Conservation (phyloP, 2,329 filamentous ascomycete genomes). For the Aspergillus sp. region DNA sequence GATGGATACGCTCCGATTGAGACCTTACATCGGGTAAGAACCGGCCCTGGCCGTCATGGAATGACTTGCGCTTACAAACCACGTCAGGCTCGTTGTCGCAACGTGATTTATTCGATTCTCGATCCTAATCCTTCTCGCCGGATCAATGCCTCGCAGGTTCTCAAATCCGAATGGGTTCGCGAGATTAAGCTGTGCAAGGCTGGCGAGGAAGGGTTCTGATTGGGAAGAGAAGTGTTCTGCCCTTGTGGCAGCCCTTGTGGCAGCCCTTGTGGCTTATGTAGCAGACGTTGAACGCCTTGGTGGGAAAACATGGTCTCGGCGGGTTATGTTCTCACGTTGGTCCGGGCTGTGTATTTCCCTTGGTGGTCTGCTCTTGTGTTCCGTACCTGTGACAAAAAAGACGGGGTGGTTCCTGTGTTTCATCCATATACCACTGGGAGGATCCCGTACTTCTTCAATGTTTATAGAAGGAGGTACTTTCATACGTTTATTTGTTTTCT, state of each 20-base stretch:
- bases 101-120: slow-evolving; percentile 97
- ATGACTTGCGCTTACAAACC: slow-evolving; percentile 15
- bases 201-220: slow-evolving; percentile 85
- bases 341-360: slow-evolving; percentile 13
- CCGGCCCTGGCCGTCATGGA: not conserved
- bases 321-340: slow-evolving; percentile 8
- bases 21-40: slow-evolving; percentile 83
- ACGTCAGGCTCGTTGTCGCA: slow-evolving; percentile 83
- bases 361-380: slow-evolving; percentile 11
- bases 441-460: slow-evolving; percentile 13
- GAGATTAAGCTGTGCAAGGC: slow-evolving; percentile 97
- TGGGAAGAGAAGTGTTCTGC: slow-evolving; percentile 6
- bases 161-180: slow-evolving; percentile 98
- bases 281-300: slow-evolving; percentile 8
- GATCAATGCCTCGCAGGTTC: slow-evolving; percentile 91
- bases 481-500: slow-evolving; percentile 16
- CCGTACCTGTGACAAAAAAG: slow-evolving; percentile 12
- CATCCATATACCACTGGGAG: slow-evolving; percentile 13
- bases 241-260: too few relatives aligned
- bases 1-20: slow-evolving; percentile 96
- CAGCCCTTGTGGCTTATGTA: slow-evolving; percentile 4
- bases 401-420: slow-evolving; percentile 20
- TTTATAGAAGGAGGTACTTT: slow-evolving; percentile 22
- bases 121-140: slow-evolving; percentile 90
- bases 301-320: slow-evolving; percentile 11